Conservation (phyloP, 1,284 basidiomycete genomes). For the Pseudozyma sp. region DNA sequence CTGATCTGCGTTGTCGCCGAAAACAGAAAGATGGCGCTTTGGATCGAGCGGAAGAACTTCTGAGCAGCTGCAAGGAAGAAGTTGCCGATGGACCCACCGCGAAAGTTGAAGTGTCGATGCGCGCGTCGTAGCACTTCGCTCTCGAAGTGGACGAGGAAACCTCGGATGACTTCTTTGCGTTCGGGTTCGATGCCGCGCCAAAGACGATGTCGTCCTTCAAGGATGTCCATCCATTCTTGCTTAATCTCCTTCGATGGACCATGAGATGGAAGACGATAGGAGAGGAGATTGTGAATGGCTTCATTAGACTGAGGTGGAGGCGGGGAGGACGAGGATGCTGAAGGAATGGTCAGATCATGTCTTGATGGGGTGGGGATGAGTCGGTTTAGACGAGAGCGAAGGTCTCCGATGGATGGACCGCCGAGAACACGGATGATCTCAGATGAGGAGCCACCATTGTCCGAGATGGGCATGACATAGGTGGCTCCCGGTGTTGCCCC, state of each 20-base stretch:
- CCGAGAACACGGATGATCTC: constrained; percentile 63
- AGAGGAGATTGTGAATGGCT: constrained; percentile 80
- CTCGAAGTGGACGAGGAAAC: constrained; percentile 80
- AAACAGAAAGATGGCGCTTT: constrained; percentile 95
- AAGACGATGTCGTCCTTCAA: constrained; percentile 85
- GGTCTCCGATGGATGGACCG: constrained; percentile 66
- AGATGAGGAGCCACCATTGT: constrained; percentile 73
- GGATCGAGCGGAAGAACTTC: constrained; percentile 65
- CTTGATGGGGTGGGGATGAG: constrained; percentile 77
- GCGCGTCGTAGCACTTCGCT: constrained; percentile 85
- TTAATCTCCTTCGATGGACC: constrained; percentile 81
- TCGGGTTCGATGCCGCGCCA: constrained; percentile 92
- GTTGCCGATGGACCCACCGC: constrained; percentile 64
- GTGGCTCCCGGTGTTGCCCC: constrained; percentile 71
- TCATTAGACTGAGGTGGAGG: constrained; percentile 47
- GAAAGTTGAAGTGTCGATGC: constrained; percentile 65
- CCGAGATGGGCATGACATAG: constrained; percentile 74
- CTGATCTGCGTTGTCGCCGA: constrained; percentile 83
- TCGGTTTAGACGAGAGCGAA: constrained; percentile 82
- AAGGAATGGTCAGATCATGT: constrained; percentile 72
- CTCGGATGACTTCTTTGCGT: constrained; percentile 88
- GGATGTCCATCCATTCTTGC: constrained; percentile 89
- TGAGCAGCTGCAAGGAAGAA: constrained; percentile 64
- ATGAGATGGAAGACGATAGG: constrained; percentile 80
- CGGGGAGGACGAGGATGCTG: constrained; percentile 38